Percentiles rank a stretch among this genome's conserved stretches.
Conservation (phyloP, 495 filamentous ascomycete species). For the Xylaria longipes region DNA sequence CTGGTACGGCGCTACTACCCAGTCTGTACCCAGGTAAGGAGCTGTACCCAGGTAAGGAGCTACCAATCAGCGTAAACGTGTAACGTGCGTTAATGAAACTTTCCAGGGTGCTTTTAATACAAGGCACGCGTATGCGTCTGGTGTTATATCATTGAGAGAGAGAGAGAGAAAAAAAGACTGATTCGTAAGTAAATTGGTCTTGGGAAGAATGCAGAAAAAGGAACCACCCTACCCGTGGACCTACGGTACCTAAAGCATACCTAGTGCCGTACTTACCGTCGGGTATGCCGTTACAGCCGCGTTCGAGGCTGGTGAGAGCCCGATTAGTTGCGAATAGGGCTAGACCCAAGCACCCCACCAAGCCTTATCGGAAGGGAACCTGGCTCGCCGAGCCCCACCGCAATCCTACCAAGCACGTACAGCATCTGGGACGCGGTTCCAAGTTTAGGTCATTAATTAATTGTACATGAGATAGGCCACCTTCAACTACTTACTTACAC, state of each 20-base stretch:
- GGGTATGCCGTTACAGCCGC: constrained; percentile 13
- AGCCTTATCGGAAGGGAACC: constrained; percentile 8
- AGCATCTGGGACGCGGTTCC: background rate
- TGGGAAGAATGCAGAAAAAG: background rate
- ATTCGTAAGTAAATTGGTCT: background rate
- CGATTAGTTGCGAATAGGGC: background rate
- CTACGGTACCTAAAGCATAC: background rate
- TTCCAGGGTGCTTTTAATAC: too few relatives aligned
- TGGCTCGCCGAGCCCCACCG: background rate
- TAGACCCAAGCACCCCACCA: constrained; percentile 11
- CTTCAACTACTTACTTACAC: background rate
- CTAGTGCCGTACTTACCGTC: constrained; percentile 17
- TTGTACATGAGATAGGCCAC: background rate
- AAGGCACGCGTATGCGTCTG: too few relatives aligned
- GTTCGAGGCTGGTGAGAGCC: constrained; percentile 15
- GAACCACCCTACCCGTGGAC: too few relatives aligned
- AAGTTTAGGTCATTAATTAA: background rate
- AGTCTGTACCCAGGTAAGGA: constrained; percentile 23
- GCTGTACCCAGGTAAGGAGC: too few relatives aligned
- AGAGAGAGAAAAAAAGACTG: too few relatives aligned
- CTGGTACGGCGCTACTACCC: too few relatives aligned
- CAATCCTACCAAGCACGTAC: background rate
- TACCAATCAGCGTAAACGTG: too few relatives aligned
- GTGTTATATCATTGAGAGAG: too few relatives aligned
- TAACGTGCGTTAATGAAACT: too few relatives aligned